Evolutionary conservation across 345 rosid species (phyloP).

Genomic region (Sonneratia caseolaris): DNA sequence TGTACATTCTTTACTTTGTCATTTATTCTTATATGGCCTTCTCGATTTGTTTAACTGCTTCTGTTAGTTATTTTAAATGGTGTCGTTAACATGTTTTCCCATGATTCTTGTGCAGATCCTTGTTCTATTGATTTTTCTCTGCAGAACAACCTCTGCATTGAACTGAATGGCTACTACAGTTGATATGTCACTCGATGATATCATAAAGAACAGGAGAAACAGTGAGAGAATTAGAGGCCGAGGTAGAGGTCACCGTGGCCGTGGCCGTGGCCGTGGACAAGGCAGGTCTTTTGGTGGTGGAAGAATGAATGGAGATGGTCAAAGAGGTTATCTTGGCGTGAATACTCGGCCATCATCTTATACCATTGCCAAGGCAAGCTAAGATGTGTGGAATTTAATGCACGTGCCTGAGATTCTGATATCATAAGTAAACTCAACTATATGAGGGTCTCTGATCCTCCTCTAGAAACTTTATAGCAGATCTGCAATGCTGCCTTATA

Average conservation of each 20-base stretch:
- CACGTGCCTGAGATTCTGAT: slow-evolving; percentile 32
- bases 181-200: slow-evolving; percentile 81
- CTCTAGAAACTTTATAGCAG: slow-evolving; percentile 24
- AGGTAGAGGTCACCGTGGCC: slow-evolving; percentile 46
- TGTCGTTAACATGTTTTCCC: background rate
- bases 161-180: slow-evolving; percentile 50
- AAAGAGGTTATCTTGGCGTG: slow-evolving; percentile 62
- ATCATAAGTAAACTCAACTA: slow-evolving; percentile 24
- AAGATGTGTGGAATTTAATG: slow-evolving; percentile 44
- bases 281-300: slow-evolving; percentile 36
- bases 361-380: slow-evolving; percentile 93
- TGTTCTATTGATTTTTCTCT: background rate
- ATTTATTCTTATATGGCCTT: too few relatives aligned
- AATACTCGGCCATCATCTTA: slow-evolving; percentile 56
- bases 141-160: slow-evolving; percentile 5
- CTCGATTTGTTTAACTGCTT: too few relatives aligned
- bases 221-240: slow-evolving; percentile 45
- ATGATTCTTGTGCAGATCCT: slow-evolving; percentile 8
- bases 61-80: too few relatives aligned
- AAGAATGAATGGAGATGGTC: slow-evolving; percentile 57
- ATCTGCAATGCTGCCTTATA: slow-evolving; percentile 12
- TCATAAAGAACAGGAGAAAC: slow-evolving; percentile 52
- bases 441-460: slow-evolving; percentile 29
- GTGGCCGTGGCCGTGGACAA: slow-evolving; percentile 58
- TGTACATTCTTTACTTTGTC: too few relatives aligned